These are phyloP conservation scores for Penicillium nordicum DNA, from an alignment of 2,329 filamentous ascomycete species.

Conservation along the genomic window DNA sequence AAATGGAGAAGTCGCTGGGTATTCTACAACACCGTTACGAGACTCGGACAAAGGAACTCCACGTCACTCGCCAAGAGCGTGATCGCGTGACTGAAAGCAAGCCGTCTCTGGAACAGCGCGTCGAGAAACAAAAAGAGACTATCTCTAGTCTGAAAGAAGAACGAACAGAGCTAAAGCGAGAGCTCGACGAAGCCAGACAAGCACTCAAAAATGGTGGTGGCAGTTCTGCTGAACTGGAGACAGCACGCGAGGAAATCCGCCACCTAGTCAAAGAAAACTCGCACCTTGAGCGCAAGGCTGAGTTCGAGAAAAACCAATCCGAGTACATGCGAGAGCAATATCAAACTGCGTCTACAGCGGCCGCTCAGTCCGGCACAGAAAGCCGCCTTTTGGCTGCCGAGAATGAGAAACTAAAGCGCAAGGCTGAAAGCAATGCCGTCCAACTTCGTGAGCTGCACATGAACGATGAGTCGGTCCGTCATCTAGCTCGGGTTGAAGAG, in stretches of 20 bases:
- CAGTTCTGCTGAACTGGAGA: slow-evolving; percentile 41
- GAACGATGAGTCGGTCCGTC: slow-evolving; percentile 31
- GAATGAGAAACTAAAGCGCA: slow-evolving; percentile 36
- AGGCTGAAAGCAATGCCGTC: slow-evolving; percentile 36
- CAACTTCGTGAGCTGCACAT: slow-evolving; percentile 40
- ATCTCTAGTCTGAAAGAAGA: slow-evolving; percentile 43
- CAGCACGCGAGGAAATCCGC: slow-evolving; percentile 39
- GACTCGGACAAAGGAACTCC: slow-evolving; percentile 36
- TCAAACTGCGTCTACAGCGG: slow-evolving; percentile 45
- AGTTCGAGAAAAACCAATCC: slow-evolving; percentile 43
- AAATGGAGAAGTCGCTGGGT: slow-evolving; percentile 34
- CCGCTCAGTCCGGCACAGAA: slow-evolving; percentile 42
- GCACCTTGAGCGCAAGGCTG: slow-evolving; percentile 36
- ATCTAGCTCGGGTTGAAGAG: slow-evolving; percentile 39
- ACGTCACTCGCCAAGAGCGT: slow-evolving; percentile 37
- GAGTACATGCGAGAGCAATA: slow-evolving; percentile 48
- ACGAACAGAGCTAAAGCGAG: slow-evolving; percentile 33
- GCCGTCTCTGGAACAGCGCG: slow-evolving; percentile 28
- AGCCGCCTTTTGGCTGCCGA: slow-evolving; percentile 37
- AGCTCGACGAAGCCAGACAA: slow-evolving; percentile 40
- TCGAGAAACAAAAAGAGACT: slow-evolving; percentile 38
- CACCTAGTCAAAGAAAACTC: slow-evolving; percentile 36
- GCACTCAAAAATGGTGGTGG: slow-evolving; percentile 41
- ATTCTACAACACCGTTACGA: slow-evolving; percentile 47
- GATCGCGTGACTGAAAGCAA: slow-evolving; percentile 32